Evolutionary conservation across 2,329 filamentous ascomycete species (phyloP).

Genomic region (Apiospora kogelbergensis): DNA sequence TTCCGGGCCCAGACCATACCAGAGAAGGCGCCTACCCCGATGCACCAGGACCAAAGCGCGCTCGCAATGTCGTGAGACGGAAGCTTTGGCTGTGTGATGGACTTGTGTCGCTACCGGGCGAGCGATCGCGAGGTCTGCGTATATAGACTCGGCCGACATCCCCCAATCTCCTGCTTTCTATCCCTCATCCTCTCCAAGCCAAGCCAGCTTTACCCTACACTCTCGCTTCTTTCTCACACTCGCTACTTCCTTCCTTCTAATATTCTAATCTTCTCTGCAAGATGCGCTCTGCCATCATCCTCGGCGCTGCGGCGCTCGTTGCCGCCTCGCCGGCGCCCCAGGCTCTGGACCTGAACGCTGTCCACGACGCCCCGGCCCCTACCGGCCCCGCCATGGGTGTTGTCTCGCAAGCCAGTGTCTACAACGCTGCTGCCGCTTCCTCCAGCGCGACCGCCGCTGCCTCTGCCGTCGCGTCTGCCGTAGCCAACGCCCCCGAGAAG

Average conservation of each 20-base stretch:
- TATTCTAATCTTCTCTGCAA: background rate
- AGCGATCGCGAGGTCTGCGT: background rate
- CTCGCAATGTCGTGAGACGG: background rate
- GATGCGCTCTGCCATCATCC: conserved; percentile 8
- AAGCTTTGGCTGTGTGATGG: background rate
- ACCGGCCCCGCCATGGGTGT: conserved; percentile 8
- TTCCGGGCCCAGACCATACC: background rate
- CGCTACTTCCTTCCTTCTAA: background rate
- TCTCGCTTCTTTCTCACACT: background rate
- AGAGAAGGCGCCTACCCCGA: background rate
- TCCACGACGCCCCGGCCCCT: conserved; percentile 12
- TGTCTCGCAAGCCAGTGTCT: conserved; percentile 5
- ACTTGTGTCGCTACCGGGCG: background rate
- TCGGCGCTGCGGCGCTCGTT: conserved; percentile 15
- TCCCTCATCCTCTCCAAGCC: background rate
- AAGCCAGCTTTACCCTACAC: background rate
- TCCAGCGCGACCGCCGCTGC: conserved; percentile 12
- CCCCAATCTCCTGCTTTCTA: background rate
- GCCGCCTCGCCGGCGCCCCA: conserved; percentile 9
- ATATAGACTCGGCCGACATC: conserved; percentile 1
- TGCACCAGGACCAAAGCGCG: background rate
- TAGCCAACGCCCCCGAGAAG: background rate
- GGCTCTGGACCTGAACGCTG: conserved; percentile 11
- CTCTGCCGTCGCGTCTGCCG: conserved; percentile 9
- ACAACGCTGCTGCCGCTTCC: conserved; percentile 11